phyloP scores from a whole-genome alignment of 306 rosid species.

The Lotus japonicus region DNA sequence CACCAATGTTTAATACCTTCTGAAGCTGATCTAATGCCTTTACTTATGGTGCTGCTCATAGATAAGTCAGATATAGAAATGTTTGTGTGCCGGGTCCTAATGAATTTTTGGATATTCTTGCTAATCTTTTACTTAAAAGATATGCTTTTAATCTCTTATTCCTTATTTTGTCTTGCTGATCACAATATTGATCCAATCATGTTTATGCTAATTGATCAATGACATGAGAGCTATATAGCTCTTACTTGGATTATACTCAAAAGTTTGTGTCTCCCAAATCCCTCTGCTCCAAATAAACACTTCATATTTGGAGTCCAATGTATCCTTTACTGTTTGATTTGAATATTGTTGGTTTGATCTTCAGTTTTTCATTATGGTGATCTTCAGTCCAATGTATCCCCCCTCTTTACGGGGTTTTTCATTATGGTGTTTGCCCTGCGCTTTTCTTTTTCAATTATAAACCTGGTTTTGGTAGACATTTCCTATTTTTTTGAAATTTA shows the following conservation, averaged over 20 bases:
- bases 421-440: too few species aligned
- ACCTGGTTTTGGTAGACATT: not conserved
- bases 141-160: too few species aligned
- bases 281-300: not conserved
- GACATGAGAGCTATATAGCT: too few species aligned
- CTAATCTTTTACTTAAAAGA: not conserved
- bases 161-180: not conserved
- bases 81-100: too few species aligned
- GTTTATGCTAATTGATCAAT: not conserved
- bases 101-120: too few species aligned
- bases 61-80: too few species aligned
- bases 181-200: not conserved
- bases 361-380: too few species aligned
- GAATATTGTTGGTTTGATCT: not conserved
- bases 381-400: too few species aligned
- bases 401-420: too few species aligned
- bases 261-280: not conserved
- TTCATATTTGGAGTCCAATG: not conserved
- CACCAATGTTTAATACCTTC: not conserved
- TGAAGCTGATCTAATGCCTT: not conserved
- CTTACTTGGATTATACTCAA: not conserved
- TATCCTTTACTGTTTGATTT: not conserved
- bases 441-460: too few species aligned
- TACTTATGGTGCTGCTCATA: too few species aligned
- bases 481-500: not conserved